Percentiles rank a stretch among this genome's conserved stretches.
These are phyloP conservation scores for Hyphopichia wangnamkhiaoensis DNA, from an alignment of 1,139 yeast genomes.

Conservation along the genomic window DNA sequence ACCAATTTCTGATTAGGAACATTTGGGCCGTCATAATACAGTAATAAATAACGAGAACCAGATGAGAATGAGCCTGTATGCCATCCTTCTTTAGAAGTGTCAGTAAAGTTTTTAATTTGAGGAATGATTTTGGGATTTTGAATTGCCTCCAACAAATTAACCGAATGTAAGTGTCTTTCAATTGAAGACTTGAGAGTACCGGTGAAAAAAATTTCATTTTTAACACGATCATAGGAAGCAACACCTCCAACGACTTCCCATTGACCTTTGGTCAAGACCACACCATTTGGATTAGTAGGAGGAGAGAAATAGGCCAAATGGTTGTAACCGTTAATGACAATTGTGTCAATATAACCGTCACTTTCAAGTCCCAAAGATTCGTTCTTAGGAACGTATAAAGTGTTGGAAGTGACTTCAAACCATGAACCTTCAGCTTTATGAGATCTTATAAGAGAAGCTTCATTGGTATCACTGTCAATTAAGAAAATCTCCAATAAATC, in stretches of 20 bases:
- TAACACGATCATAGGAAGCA: slow-evolving; percentile 44
- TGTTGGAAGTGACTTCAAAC: slow-evolving; percentile 81
- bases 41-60: slow-evolving; percentile 61
- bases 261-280: slow-evolving; percentile 48
- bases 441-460: slow-evolving; percentile 36
- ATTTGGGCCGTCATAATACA: slow-evolving; percentile 64
- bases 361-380: slow-evolving; percentile 35
- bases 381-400: slow-evolving; percentile 69
- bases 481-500: slow-evolving; percentile 43
- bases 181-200: slow-evolving; percentile 53
- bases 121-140: slow-evolving; percentile 21
- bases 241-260: slow-evolving; percentile 58
- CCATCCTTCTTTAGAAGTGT: slow-evolving; percentile 61
- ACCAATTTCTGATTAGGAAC: slow-evolving; percentile 67
- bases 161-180: slow-evolving; percentile 55
- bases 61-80: slow-evolving; percentile 67
- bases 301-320: slow-evolving; percentile 62
- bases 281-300: slow-evolving; percentile 41
- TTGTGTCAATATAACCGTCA: slow-evolving; percentile 58
- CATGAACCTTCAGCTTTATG: slow-evolving; percentile 47
- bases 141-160: slow-evolving; percentile 36
- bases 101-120: slow-evolving; percentile 52
- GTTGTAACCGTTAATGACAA: slow-evolving; percentile 53
- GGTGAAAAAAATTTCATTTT: slow-evolving; percentile 46
- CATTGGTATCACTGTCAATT: slow-evolving; percentile 29